Percentiles rank a stretch among this genome's conserved stretches.
These are phyloP conservation scores for Saccharum spontaneum DNA, from an alignment of 176 grass and related monocot species.

Conservation along the genomic window DNA sequence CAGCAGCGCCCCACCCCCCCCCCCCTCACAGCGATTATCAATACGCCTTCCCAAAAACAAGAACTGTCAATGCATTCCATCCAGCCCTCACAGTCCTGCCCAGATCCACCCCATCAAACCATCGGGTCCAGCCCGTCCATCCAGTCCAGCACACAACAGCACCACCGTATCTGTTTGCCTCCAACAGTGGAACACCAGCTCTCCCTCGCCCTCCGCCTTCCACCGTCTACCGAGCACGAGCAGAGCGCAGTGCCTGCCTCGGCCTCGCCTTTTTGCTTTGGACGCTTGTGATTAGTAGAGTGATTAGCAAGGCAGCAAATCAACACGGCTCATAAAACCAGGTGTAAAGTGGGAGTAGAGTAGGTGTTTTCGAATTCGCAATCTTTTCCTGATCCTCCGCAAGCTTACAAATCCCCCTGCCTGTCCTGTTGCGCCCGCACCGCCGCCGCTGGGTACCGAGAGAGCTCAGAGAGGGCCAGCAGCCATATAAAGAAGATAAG, in stretches of 20 bases:
- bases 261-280: not conserved
- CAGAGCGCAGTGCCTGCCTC: not conserved
- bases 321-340: not conserved
- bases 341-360: not conserved
- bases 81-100: not conserved
- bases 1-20: not conserved
- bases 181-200: not conserved
- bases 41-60: constrained; percentile 21
- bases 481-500: too few relatives aligned
- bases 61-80: not conserved
- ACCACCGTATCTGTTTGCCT: not conserved
- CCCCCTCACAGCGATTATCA: constrained; percentile 14
- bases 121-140: not conserved
- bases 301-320: not conserved
- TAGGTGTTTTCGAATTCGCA: constrained; percentile 27
- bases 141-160: not conserved
- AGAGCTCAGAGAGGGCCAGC: too few relatives aligned
- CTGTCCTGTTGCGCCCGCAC: constrained; percentile 33
- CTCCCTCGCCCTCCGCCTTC: not conserved
- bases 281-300: constrained; percentile 22
- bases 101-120: constrained; percentile 27
- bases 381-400: constrained; percentile 6
- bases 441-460: too few relatives aligned
- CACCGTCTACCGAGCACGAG: not conserved
- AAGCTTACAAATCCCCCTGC: constrained; percentile 36